Evolutionary conservation across 78 protist genomes (phyloP), one percentile per base, ranked within the genome.

Genomic region (Bigelowiella natans): DNA sequence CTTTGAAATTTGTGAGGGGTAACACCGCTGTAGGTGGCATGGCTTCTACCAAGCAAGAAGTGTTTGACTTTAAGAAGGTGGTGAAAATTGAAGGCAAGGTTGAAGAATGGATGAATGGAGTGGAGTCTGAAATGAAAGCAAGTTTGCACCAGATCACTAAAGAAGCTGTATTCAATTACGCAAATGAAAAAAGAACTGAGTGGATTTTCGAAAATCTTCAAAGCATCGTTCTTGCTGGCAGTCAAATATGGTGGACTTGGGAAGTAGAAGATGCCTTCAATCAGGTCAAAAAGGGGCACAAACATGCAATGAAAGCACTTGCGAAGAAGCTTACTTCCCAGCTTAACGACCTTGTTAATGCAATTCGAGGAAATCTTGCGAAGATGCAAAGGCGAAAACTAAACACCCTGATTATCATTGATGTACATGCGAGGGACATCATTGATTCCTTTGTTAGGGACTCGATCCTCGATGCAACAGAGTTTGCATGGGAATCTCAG

Each of bases 241-340:
- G 93, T 34, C 96, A 97, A 88, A 93, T 97, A 34, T 97, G 97
- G 97, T 97, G 98, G 98, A 97, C 98, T 26, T 96, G 91, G 93
- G 94, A 95, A 85, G 94, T 95, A 2, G 96, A 95, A 38, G 96
- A 96, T 39, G 94, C 83, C 40, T 97, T 97, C 94, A 38, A 40
- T 3, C 73, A 37, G n/a, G 95, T 96, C 2, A 36, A 51, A n/a
- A 30, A 85, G 37, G 96, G 97, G 29, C 91, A 94, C 88, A 95
- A 93, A 89, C 73, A 26, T 18, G 73, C 93, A 34, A 92, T 95
- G 95, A 95, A 94, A 93, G 2, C 0, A 37, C 38, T 90, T 30
- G 91, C 88, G 3, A 0, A 28, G 0, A 90, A 89, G 89, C 29
- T 84, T 39, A 18, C 82, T 26, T 11, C 0, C 26, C 94, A 94